Percentiles rank a stretch among this genome's conserved stretches.
Evolutionary conservation across 495 filamentous ascomycete genomes (phyloP).

Genomic region (Lasiosphaeria miniovina): DNA sequence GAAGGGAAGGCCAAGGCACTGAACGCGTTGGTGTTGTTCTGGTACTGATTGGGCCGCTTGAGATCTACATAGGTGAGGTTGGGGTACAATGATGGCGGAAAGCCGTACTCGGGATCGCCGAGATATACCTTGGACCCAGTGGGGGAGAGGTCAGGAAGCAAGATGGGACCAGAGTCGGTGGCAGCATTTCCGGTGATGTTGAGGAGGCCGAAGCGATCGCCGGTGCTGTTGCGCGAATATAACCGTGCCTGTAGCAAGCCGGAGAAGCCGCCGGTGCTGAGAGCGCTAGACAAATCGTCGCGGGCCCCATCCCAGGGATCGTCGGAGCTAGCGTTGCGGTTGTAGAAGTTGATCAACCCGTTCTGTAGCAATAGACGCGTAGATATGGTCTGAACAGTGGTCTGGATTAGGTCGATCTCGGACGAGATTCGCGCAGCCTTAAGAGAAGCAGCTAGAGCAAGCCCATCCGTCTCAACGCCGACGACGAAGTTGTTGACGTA

Average conservation of each 20-base stretch:
- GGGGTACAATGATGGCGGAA: conserved; percentile 66
- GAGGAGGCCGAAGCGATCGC: conserved; percentile 50
- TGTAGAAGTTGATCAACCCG: conserved; percentile 60
- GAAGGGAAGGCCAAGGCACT: conserved; percentile 45
- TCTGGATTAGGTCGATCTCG: conserved; percentile 69
- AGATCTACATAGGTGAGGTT: conserved; percentile 62
- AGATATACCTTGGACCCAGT: conserved; percentile 58
- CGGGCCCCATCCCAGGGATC: conserved; percentile 49
- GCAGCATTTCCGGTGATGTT: conserved; percentile 53
- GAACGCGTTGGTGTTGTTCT: conserved; percentile 38
- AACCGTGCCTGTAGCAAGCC: conserved; percentile 64
- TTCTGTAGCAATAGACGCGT: conserved; percentile 66
- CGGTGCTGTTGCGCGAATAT: conserved; percentile 61
- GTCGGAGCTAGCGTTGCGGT: conserved; percentile 47
- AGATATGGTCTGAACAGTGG: conserved; percentile 61
- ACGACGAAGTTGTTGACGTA: conserved; percentile 74
- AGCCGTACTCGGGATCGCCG: conserved; percentile 59
- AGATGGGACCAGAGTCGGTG: conserved; percentile 35
- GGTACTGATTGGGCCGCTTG: conserved; percentile 33
- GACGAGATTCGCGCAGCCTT: conserved; percentile 79
- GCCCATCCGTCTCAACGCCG: conserved; percentile 52
- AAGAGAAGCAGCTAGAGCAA: conserved; percentile 76
- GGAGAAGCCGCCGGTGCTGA: conserved; percentile 49
- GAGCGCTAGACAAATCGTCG: conserved; percentile 59
- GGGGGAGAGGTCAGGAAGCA: conserved; percentile 53